Evolutionary conservation across 2,329 filamentous ascomycete genomes (phyloP).

Genomic region (Cladosporium sp.): DNA sequence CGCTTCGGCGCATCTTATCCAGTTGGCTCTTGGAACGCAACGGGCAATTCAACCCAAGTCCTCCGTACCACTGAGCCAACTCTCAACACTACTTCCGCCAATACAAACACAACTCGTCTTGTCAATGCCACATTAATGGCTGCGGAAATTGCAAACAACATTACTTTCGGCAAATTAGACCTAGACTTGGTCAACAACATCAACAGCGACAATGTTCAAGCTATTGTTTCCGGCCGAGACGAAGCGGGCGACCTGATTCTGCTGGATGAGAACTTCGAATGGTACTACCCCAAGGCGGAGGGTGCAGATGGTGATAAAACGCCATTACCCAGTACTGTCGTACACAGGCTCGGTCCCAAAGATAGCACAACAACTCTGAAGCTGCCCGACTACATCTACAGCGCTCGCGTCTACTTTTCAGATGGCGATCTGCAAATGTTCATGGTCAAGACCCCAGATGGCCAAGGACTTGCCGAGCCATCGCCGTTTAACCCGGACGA

Average conservation of each 20-base stretch:
- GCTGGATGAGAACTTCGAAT: slow-evolving; percentile 40
- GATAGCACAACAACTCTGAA: slow-evolving; percentile 43
- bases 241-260: slow-evolving; percentile 44
- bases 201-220: slow-evolving; percentile 39
- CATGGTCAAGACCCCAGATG: slow-evolving; percentile 31
- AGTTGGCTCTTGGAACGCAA: slow-evolving; percentile 14
- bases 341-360: slow-evolving; percentile 30
- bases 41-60: slow-evolving; percentile 5
- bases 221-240: slow-evolving; percentile 49
- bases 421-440: slow-evolving; percentile 41
- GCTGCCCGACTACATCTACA: slow-evolving; percentile 44
- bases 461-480: slow-evolving; percentile 51
- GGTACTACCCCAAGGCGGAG: slow-evolving; percentile 45
- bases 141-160: slow-evolving; percentile 14
- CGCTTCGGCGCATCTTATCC: slow-evolving; percentile 3
- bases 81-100: neutral
- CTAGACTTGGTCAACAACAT: slow-evolving; percentile 47
- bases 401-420: slow-evolving; percentile 50
- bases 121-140: slow-evolving; percentile 9
- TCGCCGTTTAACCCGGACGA: slow-evolving; percentile 45
- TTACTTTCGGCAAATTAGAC: slow-evolving; percentile 16
- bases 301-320: slow-evolving; percentile 20
- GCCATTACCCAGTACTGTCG: slow-evolving; percentile 29
- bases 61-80: neutral
- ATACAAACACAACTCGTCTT: neutral